Conservation (phyloP, 106 monocot species). For the Dioscorea alata region DNA sequence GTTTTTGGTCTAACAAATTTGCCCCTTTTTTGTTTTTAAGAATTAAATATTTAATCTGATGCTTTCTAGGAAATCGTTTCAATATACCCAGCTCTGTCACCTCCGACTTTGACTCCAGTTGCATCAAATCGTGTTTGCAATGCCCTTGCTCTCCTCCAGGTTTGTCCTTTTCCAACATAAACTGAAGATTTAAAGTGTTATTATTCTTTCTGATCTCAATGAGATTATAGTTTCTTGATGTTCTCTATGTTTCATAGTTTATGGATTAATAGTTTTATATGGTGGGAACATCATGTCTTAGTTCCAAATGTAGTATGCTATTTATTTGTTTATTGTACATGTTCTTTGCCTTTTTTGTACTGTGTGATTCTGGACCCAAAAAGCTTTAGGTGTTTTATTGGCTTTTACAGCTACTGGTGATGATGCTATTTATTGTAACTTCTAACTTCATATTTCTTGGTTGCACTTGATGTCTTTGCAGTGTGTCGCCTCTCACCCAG, state of each 20-base stretch:
- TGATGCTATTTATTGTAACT: no score
- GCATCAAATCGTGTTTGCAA: slow-evolving; percentile 99
- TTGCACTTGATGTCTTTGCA: slow-evolving; percentile 15
- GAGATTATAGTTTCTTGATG: neutral
- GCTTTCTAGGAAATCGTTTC: slow-evolving; percentile 81
- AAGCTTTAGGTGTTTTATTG: no score
- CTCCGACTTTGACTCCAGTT: slow-evolving; percentile 83
- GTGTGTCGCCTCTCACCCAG: slow-evolving; percentile 83
- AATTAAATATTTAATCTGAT: no score
- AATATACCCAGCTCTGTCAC: slow-evolving; percentile 91
- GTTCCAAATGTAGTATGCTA: neutral
- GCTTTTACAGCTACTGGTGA: no score
- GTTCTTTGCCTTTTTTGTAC: neutral
- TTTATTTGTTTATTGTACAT: neutral
- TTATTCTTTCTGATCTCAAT: no score
- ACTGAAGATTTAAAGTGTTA: no score
- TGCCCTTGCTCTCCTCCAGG: slow-evolving; percentile 99
- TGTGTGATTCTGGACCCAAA: neutral
- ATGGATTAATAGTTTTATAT: neutral
- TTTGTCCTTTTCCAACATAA: slow-evolving; percentile 3
- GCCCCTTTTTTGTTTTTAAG: no score
- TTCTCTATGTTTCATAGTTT: neutral
- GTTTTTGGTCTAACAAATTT: no score
- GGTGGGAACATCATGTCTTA: neutral
- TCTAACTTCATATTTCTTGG: no score